Conservation (phyloP, 768 basidiomycete genomes). For the Suillus lakei region DNA sequence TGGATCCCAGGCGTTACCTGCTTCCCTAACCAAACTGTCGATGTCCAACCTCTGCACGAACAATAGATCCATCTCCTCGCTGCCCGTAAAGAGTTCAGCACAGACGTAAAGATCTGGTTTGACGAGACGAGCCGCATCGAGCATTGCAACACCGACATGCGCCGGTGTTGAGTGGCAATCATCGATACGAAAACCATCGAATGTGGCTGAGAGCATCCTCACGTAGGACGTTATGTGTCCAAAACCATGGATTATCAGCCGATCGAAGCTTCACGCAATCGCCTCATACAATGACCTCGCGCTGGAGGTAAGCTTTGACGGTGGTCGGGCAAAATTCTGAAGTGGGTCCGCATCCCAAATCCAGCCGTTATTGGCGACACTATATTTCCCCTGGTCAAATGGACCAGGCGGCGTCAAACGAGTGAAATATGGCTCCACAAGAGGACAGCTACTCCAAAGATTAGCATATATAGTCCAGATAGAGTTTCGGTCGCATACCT, state of each 20-base stretch:
- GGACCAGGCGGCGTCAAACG: conserved; percentile 64
- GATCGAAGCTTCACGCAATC: conserved; percentile 99
- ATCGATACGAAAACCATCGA: conserved; percentile 97
- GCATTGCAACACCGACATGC: conserved; percentile 93
- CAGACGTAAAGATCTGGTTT: conserved; percentile 96
- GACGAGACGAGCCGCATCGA: conserved; percentile 87
- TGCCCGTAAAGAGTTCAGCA: conserved; percentile 97
- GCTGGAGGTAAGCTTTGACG: too few species aligned
- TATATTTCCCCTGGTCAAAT: too few species aligned
- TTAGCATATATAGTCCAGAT: conserved; percentile 11
- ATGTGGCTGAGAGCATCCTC: conserved; percentile 74
- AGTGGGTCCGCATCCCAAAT: too few species aligned
- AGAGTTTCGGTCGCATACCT: conserved; percentile 17
- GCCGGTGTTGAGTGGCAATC: too few species aligned
- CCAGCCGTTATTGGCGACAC: too few species aligned
- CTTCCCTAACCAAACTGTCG: too few species aligned
- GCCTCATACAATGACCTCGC: conserved; percentile 95
- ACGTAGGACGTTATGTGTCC: conserved; percentile 93
- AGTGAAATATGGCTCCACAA: conserved; percentile 94
- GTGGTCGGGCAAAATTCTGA: too few species aligned
- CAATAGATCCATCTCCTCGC: conserved; percentile 87
- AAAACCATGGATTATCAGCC: conserved; percentile 89
- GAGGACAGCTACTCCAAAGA: conserved; percentile 61
- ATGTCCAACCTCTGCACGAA: too few species aligned
- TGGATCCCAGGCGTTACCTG: too few species aligned